phyloP scores from a whole-genome alignment of 371 early-diverging fungal species.

The Coemansia sp. region DNA sequence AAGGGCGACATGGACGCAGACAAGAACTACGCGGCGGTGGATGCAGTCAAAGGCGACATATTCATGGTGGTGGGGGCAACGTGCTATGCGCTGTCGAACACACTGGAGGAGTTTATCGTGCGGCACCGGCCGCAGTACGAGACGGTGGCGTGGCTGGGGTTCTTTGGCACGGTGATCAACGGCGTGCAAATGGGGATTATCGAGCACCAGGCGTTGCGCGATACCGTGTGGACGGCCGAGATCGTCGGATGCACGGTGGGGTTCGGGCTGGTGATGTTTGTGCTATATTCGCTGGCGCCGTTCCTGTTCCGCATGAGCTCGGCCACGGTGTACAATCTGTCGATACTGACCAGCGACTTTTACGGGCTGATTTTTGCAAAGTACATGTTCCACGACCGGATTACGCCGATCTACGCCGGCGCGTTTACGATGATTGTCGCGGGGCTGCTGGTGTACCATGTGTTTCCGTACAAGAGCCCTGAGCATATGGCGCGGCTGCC shows the following conservation, averaged over 20 bases:
- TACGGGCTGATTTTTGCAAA: conserved; percentile 71
- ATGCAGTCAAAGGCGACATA: conserved; percentile 66
- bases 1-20: conserved; percentile 61
- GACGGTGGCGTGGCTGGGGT: conserved; percentile 67
- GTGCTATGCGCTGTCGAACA: conserved; percentile 69
- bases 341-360: conserved; percentile 74
- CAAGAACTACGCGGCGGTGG: conserved; percentile 54
- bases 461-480: conserved; percentile 56
- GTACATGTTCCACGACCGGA: conserved; percentile 60
- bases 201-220: conserved; percentile 57
- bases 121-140: conserved; percentile 68
- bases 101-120: conserved; percentile 66
- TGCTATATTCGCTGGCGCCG: conserved; percentile 66
- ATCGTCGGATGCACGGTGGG: conserved; percentile 61
- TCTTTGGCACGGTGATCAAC: conserved; percentile 70
- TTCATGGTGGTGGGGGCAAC: conserved; percentile 71
- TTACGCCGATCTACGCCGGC: conserved; percentile 61
- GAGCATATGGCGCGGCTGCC: conserved; percentile 33
- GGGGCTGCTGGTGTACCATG: conserved; percentile 65
- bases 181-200: conserved; percentile 66
- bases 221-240: conserved; percentile 50
- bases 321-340: conserved; percentile 75
- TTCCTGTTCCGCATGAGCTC: conserved; percentile 66
- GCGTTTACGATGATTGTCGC: conserved; percentile 64
- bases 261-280: conserved; percentile 68